phyloP scores from a whole-genome alignment of 2,329 filamentous ascomycete genomes.

The Penicillium italicum region DNA sequence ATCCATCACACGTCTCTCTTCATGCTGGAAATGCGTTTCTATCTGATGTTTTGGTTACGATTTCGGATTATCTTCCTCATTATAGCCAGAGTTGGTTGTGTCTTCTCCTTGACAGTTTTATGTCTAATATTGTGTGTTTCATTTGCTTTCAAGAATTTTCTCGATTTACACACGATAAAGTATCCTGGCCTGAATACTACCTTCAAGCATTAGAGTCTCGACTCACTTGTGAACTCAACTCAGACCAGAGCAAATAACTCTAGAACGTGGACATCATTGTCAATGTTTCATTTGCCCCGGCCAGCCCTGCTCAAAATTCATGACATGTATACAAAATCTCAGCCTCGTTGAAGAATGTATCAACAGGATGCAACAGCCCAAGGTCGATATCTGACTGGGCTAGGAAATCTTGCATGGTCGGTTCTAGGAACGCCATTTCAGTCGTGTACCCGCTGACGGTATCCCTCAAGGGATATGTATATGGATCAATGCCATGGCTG shows the following conservation, averaged over 20 bases:
- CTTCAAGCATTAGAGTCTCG: neutral
- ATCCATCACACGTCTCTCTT: neutral
- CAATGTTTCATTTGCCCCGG: neutral
- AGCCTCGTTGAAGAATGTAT: conserved; percentile 34
- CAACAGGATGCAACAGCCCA: conserved; percentile 34
- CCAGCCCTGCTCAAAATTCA: conserved; percentile 14
- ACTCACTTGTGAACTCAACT: neutral
- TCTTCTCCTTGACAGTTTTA: neutral
- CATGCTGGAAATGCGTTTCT: neutral
- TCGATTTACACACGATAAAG: neutral
- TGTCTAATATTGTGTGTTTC: neutral
- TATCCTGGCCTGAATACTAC: neutral
- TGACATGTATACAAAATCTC: conserved; percentile 33
- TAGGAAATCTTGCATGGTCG: conserved; percentile 40
- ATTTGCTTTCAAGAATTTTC: neutral
- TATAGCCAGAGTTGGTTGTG: neutral
- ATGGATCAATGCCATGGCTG: conserved; percentile 1
- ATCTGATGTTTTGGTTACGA: neutral
- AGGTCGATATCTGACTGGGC: conserved; percentile 39
- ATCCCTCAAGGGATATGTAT: conserved; percentile 22
- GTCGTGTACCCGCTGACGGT: conserved; percentile 33
- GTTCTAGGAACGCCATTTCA: conserved; percentile 38
- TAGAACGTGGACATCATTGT: neutral
- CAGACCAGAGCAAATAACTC: neutral
- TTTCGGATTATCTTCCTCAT: neutral